These are phyloP conservation scores for Phytophthora podocarpi DNA, from an alignment of 352 stramenopile species.

Conservation along the genomic window DNA sequence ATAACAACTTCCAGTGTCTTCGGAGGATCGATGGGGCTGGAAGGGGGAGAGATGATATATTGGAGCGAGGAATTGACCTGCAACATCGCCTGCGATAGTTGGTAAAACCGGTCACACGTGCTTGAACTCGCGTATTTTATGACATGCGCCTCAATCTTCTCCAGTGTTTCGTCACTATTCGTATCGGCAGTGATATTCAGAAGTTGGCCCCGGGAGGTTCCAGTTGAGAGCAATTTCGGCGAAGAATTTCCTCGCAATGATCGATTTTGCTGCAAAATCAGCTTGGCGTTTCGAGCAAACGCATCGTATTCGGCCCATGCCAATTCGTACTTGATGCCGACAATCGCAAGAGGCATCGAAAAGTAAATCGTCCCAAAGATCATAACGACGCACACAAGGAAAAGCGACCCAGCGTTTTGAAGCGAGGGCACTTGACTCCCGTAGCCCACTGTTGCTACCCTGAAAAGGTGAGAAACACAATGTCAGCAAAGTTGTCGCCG, in stretches of 20 bases:
- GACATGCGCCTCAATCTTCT: constrained; percentile 33
- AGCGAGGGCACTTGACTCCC: constrained; percentile 56
- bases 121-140: constrained; percentile 32
- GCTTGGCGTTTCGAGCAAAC: not conserved
- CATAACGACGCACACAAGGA: constrained; percentile 53
- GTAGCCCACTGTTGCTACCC: constrained; percentile 61
- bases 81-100: constrained; percentile 34
- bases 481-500: no score
- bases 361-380: constrained; percentile 61
- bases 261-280: no score
- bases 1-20: constrained; percentile 17
- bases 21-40: not conserved
- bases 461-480: no score
- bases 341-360: constrained; percentile 60
- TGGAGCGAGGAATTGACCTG: constrained; percentile 20
- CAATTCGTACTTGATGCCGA: constrained; percentile 59
- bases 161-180: constrained; percentile 27
- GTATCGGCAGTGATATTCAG: no score
- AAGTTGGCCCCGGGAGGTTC: constrained; percentile 5
- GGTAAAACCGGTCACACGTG: constrained; percentile 48
- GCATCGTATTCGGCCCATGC: constrained; percentile 41
- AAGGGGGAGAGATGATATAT: constrained; percentile 2
- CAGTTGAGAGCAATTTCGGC: not conserved
- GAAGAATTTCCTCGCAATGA: no score
- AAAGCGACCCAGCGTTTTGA: constrained; percentile 37